Base-by-base conservation (phyloP, 495 filamentous ascomycete species). In the Penicillium odoratum region DNA sequence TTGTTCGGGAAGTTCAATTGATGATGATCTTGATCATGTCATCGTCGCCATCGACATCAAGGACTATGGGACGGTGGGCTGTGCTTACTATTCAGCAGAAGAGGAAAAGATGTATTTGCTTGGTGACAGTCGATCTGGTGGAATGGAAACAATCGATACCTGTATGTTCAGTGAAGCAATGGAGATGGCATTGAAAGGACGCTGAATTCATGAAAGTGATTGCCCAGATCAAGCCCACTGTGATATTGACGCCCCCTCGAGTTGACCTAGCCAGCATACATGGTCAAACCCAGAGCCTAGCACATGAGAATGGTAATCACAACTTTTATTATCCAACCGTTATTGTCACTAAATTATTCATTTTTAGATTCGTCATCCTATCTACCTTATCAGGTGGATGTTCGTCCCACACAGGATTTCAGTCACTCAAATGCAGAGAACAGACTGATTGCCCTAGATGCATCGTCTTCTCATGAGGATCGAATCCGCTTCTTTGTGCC, bases 11-110 rank as follows among this genome's bases (percentile, higher is more conserved):
- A 51, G 30, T n/a, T 52, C 30, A 25, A 56, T 25, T 55, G 75
- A 74, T 4, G 90, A 96, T 58, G 78, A 77, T 1, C 68, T 88
- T 25, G 83, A 85, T 58, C 91, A 96, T 69, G 76, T 94, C 33
- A 85, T 98, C 56, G 91, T 92, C 83, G 92, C 90, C 1, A 76
- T 97, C 29, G 90, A 97, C 55, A 78, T 91, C 65, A 84, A 81
- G 53, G 85, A 89, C 21, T 75, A 83, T 13, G 87, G 83, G 0
- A 88, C 83, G 0, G 78, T 98, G 13, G 94, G 94, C 5, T 98
- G 93, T 68, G 87, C 90, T 26, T 96, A 94, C 70, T 98, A 93
- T 70, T 78, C 88, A 21, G 86, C 85, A 4, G 72, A 81, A 43
- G 85, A 96, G 33, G 87, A 91, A 67, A 87, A 77, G 48, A 71